Conservation (phyloP, 2,329 filamentous ascomycete genomes). For the Rosellinia necatrix region DNA sequence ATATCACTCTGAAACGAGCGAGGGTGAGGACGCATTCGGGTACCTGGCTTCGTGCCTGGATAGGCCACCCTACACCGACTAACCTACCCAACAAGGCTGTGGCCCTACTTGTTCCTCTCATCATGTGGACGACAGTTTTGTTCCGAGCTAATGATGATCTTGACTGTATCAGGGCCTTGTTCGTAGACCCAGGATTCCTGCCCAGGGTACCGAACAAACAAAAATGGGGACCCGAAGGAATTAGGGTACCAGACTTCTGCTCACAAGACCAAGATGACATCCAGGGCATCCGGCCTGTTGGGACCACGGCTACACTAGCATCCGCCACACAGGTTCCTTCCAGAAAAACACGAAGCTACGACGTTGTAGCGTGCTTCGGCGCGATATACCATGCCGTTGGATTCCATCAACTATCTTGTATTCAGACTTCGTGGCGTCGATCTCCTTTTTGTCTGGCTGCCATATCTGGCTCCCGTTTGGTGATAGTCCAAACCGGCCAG, state of each 20-base stretch:
- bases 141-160: background rate
- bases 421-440: background rate
- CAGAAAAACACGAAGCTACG: background rate
- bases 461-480: background rate
- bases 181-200: background rate
- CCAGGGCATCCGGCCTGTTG: constrained; percentile 12
- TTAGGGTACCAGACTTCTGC: constrained; percentile 8
- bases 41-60: too few relatives aligned
- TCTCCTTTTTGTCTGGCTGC: too few relatives aligned
- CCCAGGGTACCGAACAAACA: background rate
- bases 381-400: background rate
- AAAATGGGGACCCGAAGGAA: constrained; percentile 1
- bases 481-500: background rate
- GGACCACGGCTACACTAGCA: background rate
- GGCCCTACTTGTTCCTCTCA: background rate
- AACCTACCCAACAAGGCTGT: too few relatives aligned
- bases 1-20: constrained; percentile 5
- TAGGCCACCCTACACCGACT: too few relatives aligned
- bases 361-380: too few relatives aligned
- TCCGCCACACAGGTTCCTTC: background rate
- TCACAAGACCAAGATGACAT: background rate
- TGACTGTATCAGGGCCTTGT: background rate
- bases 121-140: too few relatives aligned
- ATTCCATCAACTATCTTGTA: background rate
- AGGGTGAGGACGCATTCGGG: background rate